Evolutionary conservation across 176 grass and related monocot genomes (phyloP).

Genomic region (Rhynchospora breviuscula): DNA sequence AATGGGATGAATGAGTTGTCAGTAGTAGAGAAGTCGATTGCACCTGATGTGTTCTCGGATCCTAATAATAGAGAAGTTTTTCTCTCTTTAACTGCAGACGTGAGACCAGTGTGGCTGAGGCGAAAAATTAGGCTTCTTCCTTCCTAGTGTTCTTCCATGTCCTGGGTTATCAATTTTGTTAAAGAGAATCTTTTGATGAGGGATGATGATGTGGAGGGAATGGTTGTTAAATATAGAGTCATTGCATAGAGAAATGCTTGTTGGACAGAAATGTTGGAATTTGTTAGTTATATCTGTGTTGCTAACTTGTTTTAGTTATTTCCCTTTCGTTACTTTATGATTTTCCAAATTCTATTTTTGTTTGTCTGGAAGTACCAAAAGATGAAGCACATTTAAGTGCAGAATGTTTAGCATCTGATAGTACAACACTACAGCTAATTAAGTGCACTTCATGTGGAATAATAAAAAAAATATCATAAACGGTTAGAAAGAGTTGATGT

Average conservation of each 20-base stretch:
- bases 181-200: not conserved
- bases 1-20: slow-evolving; percentile 63
- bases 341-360: not conserved
- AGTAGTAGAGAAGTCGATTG: slow-evolving; percentile 58
- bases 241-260: slow-evolving; percentile 18
- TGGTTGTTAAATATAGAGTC: slow-evolving; percentile 14
- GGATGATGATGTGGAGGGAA: slow-evolving; percentile 1
- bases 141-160: slow-evolving; percentile 3
- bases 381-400: not conserved
- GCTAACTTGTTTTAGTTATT: not conserved
- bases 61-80: slow-evolving; percentile 62
- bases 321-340: not conserved
- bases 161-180: slow-evolving; percentile 6
- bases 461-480: not conserved
- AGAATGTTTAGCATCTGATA: not conserved
- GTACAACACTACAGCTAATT: not conserved
- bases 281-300: not conserved
- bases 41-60: slow-evolving; percentile 63
- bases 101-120: slow-evolving; percentile 65
- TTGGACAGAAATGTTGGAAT: slow-evolving; percentile 37
- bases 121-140: slow-evolving; percentile 63
- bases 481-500: not conserved
- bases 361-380: not conserved
- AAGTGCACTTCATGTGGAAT: not conserved
- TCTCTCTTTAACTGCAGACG: slow-evolving; percentile 42